Percentiles rank a stretch among this genome's conserved stretches.
These are phyloP conservation scores for Plectranthus barbatus DNA, from an alignment of 257 asterid species.

Conservation along the genomic window DNA sequence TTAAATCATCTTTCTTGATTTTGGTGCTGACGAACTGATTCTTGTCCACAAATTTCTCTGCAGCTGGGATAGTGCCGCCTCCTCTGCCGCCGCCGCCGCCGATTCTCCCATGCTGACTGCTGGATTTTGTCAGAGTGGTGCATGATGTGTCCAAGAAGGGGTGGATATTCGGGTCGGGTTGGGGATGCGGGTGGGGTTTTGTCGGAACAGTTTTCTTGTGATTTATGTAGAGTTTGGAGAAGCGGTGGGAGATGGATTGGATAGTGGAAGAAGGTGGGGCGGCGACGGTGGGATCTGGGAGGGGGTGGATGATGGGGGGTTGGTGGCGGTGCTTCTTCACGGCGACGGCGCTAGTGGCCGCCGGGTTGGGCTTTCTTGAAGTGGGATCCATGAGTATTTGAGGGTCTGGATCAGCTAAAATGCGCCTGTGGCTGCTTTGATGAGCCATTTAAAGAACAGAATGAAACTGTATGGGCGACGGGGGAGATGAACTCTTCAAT, in stretches of 20 bases:
- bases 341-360: constrained; percentile 26
- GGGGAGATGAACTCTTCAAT: constrained; percentile 8
- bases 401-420: constrained; percentile 31
- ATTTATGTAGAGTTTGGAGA: constrained; percentile 52
- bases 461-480: background rate
- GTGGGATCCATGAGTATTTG: constrained; percentile 55
- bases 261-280: constrained; percentile 43
- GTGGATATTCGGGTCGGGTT: constrained; percentile 21
- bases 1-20: constrained; percentile 27
- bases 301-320: constrained; percentile 29
- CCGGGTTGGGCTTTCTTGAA: constrained; percentile 29
- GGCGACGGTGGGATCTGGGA: constrained; percentile 52
- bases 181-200: constrained; percentile 18
- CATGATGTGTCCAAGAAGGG: constrained; percentile 31
- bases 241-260: constrained; percentile 64
- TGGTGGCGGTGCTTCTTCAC: constrained; percentile 25
- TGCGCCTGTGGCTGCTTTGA: constrained; percentile 30
- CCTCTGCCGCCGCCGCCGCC: too few relatives aligned
- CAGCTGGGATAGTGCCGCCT: background rate
- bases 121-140: constrained; percentile 58
- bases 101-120: constrained; percentile 38
- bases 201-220: constrained; percentile 39
- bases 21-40: constrained; percentile 18
- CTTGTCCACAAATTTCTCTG: constrained; percentile 2
- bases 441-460: constrained; percentile 21